Conservation (phyloP, 495 filamentous ascomycete genomes). For the Ramalina intermedia region DNA sequence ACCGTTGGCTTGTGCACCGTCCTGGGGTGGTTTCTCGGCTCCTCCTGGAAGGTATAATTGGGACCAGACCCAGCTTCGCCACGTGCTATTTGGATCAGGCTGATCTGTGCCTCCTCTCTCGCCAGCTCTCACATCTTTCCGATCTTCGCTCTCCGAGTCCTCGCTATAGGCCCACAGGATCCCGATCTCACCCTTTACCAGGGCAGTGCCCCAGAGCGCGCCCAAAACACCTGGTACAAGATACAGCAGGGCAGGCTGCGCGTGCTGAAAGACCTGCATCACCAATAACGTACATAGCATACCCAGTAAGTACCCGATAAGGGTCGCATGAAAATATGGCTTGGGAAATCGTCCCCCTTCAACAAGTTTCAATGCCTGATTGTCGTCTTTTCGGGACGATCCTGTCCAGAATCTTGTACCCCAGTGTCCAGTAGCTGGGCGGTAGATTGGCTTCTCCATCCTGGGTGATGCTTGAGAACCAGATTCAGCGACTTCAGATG, state of each 20-base stretch:
- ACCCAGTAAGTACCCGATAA: conserved; percentile 65
- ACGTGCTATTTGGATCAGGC: no score
- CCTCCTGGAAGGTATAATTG: no score
- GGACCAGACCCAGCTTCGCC: no score
- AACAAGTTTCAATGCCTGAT: not conserved
- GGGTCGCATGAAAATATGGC: conserved; percentile 68
- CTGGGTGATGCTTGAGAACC: conserved; percentile 19
- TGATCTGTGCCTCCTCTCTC: not conserved
- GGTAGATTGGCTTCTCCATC: conserved; percentile 40
- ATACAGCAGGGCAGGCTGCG: conserved; percentile 85
- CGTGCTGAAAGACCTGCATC: conserved; percentile 64
- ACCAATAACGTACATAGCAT: conserved; percentile 66
- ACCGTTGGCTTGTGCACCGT: no score
- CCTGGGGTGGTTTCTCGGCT: no score
- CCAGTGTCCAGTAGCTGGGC: conserved; percentile 53
- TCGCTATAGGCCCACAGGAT: conserved; percentile 77
- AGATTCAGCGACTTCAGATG: conserved; percentile 14
- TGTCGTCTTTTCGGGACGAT: conserved; percentile 8
- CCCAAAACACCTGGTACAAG: conserved; percentile 75
- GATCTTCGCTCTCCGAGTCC: conserved; percentile 29
- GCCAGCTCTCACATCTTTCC: conserved; percentile 11
- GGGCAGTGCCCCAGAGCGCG: conserved; percentile 67
- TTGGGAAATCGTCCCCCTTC: conserved; percentile 49
- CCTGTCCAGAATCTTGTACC: conserved; percentile 75
- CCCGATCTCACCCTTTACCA: conserved; percentile 49